Conservation (phyloP, 1,284 basidiomycete species). For the Sanghuangporus baumii region DNA sequence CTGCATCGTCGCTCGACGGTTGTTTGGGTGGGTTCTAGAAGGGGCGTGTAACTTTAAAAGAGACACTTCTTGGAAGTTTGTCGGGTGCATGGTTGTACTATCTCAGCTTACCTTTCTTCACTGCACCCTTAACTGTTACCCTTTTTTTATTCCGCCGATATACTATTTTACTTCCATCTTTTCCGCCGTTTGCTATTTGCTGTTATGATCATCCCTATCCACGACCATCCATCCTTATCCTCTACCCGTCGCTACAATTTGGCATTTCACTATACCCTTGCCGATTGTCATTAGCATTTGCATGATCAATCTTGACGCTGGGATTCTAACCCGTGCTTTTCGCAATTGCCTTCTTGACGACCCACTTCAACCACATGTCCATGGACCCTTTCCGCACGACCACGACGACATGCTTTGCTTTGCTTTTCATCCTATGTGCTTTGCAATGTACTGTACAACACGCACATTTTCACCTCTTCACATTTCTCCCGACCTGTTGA, state of each 20-base stretch:
- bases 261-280: constrained; percentile 9
- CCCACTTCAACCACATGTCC: neutral
- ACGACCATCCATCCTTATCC: neutral
- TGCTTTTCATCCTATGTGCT: neutral
- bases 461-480: neutral
- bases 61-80: constrained; percentile 10
- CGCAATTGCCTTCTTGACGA: neutral
- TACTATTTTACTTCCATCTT: neutral
- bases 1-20: constrained; percentile 31
- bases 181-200: constrained; percentile 10
- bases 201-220: neutral
- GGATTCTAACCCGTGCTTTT: constrained; percentile 4
- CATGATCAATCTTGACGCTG: constrained; percentile 13
- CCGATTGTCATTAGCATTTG: constrained; percentile 12
- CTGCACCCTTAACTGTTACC: constrained; percentile 3
- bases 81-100: constrained; percentile 12
- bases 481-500: too few relatives aligned
- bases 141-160: neutral
- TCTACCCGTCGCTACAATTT: neutral
- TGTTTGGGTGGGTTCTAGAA: constrained; percentile 42
- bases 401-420: neutral
- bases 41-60: neutral
- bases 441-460: neutral
- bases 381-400: neutral
- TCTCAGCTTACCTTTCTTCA: neutral